These are phyloP conservation scores for Apiotrichum brassicae DNA, from an alignment of 1,284 basidiomycete genomes.

Conservation along the genomic window DNA sequence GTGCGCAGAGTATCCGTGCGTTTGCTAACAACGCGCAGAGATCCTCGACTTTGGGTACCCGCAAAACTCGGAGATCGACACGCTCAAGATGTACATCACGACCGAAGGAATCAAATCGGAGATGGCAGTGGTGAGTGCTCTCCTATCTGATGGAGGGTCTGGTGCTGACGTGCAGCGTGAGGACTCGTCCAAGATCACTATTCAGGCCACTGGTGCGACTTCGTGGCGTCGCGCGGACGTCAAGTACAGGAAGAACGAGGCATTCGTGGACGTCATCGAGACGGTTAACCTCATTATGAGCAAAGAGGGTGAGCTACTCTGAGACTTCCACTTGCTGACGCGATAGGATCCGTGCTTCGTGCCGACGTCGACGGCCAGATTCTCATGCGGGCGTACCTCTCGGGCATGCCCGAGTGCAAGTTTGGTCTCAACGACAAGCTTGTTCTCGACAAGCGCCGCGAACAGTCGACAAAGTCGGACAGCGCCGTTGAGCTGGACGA, in stretches of 20 bases:
- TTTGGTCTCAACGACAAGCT: conserved; percentile 98
- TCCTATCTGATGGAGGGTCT: not conserved
- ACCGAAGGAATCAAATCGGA: conserved; percentile 88
- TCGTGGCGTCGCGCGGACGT: conserved; percentile 91
- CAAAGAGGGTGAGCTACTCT: conserved; percentile 62
- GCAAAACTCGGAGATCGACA: conserved; percentile 98
- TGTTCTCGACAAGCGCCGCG: conserved; percentile 74
- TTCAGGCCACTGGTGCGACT: conserved; percentile 88
- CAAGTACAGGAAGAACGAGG: conserved; percentile 97
- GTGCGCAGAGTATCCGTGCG: conserved; percentile 49
- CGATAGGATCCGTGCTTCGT: conserved; percentile 74
- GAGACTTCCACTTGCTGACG: not conserved
- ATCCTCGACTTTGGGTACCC: conserved; percentile 99
- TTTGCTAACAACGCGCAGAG: conserved; percentile 53
- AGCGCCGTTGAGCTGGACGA: conserved; percentile 93
- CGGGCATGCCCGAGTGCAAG: conserved; percentile 94
- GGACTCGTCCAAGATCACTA: conserved; percentile 92
- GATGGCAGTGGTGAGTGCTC: conserved; percentile 61
- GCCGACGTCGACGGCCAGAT: conserved; percentile 98
- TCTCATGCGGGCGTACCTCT: conserved; percentile 93
- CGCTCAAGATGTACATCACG: conserved; percentile 95
- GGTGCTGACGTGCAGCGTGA: conserved; percentile 56
- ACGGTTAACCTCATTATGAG: conserved; percentile 95
- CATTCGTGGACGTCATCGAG: conserved; percentile 96
- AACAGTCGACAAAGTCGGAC: conserved; percentile 53